These are phyloP conservation scores for Rhodotorula kratochvilovae DNA, from an alignment of 768 basidiomycete genomes.

Conservation along the genomic window DNA sequence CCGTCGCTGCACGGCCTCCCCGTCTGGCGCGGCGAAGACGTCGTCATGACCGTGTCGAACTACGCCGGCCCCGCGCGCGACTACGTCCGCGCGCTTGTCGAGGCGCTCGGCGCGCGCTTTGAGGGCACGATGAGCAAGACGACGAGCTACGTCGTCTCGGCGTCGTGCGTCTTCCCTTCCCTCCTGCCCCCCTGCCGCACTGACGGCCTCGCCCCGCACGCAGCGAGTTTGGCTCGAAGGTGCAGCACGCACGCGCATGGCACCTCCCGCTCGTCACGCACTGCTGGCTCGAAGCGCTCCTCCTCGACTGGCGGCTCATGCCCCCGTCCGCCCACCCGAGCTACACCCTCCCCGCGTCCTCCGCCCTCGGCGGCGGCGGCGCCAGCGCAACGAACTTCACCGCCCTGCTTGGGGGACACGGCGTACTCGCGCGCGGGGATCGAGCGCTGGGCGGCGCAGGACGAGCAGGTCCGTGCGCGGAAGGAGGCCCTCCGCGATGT, in stretches of 20 bases:
- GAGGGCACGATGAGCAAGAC: conserved; percentile 72
- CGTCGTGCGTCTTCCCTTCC: conserved; percentile 58
- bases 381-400: conserved; percentile 17
- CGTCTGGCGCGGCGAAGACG: conserved; percentile 43
- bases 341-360: not conserved
- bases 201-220: not conserved
- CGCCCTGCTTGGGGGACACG: conserved; percentile 19
- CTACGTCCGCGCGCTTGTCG: conserved; percentile 78
- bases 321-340: conserved; percentile 30
- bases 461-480: conserved; percentile 5
- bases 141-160: conserved; percentile 78
- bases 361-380: not conserved
- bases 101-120: conserved; percentile 69
- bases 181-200: not conserved
- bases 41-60: conserved; percentile 77
- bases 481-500: conserved; percentile 2
- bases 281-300: conserved; percentile 85
- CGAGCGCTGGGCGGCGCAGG: conserved; percentile 39
- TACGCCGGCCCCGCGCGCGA: conserved; percentile 82
- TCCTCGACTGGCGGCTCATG: conserved; percentile 60
- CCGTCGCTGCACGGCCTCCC: conserved; percentile 12
- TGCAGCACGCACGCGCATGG: conserved; percentile 70
- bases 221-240: conserved; percentile 56
- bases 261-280: conserved; percentile 83
- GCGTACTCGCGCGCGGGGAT: conserved; percentile 34